These are phyloP conservation scores for Diddensiella caesifluorescens DNA, from an alignment of 805 yeast genomes.

Conservation along the genomic window DNA sequence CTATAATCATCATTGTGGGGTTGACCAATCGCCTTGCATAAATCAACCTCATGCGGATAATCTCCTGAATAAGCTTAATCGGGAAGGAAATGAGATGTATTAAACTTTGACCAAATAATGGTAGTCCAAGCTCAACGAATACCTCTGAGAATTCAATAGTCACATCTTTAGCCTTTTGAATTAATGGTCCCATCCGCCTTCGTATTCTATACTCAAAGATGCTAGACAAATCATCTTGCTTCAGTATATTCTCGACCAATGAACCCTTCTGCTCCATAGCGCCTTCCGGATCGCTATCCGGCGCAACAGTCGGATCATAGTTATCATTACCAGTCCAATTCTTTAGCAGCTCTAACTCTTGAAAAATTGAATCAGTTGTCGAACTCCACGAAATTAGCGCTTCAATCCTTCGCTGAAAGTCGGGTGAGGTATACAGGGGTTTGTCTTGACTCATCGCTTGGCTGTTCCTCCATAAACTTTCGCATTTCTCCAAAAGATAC, in stretches of 20 bases:
- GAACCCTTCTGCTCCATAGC: slow-evolving; percentile 57
- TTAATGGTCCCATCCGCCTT: slow-evolving; percentile 70
- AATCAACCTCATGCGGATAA: slow-evolving; percentile 63
- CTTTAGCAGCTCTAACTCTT: slow-evolving; percentile 55
- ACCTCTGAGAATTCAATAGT: slow-evolving; percentile 54
- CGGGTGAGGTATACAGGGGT: slow-evolving; percentile 60
- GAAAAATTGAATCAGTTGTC: slow-evolving; percentile 60
- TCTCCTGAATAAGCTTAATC: slow-evolving; percentile 68
- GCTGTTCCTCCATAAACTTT: slow-evolving; percentile 71
- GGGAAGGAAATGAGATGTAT: slow-evolving; percentile 65
- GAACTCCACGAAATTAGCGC: slow-evolving; percentile 83
- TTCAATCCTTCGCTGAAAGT: slow-evolving; percentile 60
- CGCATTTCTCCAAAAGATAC: slow-evolving; percentile 57
- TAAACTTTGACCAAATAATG: slow-evolving; percentile 56
- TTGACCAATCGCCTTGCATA: slow-evolving; percentile 74
- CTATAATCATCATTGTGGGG: slow-evolving; percentile 94
- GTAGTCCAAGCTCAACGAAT: slow-evolving; percentile 65
- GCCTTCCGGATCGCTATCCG: slow-evolving; percentile 26
- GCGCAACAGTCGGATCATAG: slow-evolving; percentile 50
- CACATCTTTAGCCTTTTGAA: slow-evolving; percentile 72
- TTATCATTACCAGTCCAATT: slow-evolving; percentile 84
- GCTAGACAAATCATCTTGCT: slow-evolving; percentile 44
- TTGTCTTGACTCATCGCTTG: slow-evolving; percentile 76
- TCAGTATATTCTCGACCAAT: slow-evolving; percentile 76
- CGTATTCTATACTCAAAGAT: slow-evolving; percentile 68